Conservation (phyloP, 176 grass and related monocot genomes). For the Musa troglodytarum region DNA sequence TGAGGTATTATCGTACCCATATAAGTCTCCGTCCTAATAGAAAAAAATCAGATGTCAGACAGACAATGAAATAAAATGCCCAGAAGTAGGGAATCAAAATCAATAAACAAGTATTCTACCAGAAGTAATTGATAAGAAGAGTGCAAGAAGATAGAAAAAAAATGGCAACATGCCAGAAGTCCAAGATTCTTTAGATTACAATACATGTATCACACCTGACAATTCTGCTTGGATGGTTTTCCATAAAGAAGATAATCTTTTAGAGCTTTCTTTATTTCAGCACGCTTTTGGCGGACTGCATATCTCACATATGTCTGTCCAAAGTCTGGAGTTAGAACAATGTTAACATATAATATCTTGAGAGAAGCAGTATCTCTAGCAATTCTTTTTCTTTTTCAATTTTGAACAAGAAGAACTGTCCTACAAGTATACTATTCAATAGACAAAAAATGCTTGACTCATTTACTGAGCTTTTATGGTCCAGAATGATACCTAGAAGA, state of each 20-base stretch:
- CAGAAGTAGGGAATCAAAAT: no score
- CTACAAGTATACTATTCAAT: no score
- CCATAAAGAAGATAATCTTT: slow-evolving; percentile 77
- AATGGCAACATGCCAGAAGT: background rate
- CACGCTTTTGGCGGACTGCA: slow-evolving; percentile 52
- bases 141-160: background rate
- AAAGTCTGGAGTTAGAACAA: background rate
- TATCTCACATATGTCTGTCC: slow-evolving; percentile 64
- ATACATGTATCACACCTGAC: slow-evolving; percentile 25
- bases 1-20: slow-evolving; percentile 28
- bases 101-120: no score
- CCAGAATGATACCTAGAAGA: no score
- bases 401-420: no score
- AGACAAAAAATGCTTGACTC: no score
- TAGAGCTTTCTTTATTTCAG: slow-evolving; percentile 68
- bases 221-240: slow-evolving; percentile 38
- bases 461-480: no score
- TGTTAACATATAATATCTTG: background rate
- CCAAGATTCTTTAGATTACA: background rate
- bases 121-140: background rate
- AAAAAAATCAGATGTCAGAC: background rate
- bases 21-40: slow-evolving; percentile 8
- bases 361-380: background rate
- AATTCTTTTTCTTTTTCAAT: background rate
- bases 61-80: no score